Evolutionary conservation across 1,284 basidiomycete species (phyloP).

Genomic region (Boletus hoseneyae): DNA sequence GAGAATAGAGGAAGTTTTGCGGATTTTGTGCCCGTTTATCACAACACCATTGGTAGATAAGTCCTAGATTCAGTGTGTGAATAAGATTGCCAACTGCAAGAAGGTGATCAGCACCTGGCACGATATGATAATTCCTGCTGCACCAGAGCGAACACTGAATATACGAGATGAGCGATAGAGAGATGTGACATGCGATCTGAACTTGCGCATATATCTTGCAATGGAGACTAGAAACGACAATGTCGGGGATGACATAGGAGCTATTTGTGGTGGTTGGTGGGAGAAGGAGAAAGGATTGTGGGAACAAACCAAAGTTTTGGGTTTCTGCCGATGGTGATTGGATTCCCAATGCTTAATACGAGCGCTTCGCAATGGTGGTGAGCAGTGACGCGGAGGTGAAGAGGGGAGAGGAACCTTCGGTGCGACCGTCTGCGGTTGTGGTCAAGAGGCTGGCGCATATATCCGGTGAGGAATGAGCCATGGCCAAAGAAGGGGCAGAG

Average conservation of each 20-base stretch:
- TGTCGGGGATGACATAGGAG: slow-evolving; percentile 48
- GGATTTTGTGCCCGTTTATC: slow-evolving; percentile 66
- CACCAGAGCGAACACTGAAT: slow-evolving; percentile 56
- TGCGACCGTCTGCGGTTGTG: slow-evolving; percentile 46
- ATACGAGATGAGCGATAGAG: not conserved
- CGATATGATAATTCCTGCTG: slow-evolving; percentile 69
- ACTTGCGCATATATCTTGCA: slow-evolving; percentile 76
- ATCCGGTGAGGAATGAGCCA: slow-evolving; percentile 24
- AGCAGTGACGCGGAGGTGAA: slow-evolving; percentile 1
- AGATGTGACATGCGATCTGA: not conserved
- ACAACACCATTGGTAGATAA: slow-evolving; percentile 73
- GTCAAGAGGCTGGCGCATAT: slow-evolving; percentile 72
- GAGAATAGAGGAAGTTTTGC: slow-evolving; percentile 61
- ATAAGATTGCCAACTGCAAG: not conserved
- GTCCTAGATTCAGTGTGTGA: slow-evolving; percentile 45
- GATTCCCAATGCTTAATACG: slow-evolving; percentile 55
- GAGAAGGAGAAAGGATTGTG: slow-evolving; percentile 4
- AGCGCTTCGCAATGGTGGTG: slow-evolving; percentile 42
- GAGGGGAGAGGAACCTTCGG: slow-evolving; percentile 48
- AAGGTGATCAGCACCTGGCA: slow-evolving; percentile 51
- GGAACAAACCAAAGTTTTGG: slow-evolving; percentile 45
- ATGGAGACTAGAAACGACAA: slow-evolving; percentile 61
- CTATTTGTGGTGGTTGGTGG: slow-evolving; percentile 28
- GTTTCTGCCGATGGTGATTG: slow-evolving; percentile 66
- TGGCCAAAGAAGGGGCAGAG: slow-evolving; percentile 22